Evolutionary conservation across 163 green algal species (phyloP).

Genomic region (Picocystis sp.): DNA sequence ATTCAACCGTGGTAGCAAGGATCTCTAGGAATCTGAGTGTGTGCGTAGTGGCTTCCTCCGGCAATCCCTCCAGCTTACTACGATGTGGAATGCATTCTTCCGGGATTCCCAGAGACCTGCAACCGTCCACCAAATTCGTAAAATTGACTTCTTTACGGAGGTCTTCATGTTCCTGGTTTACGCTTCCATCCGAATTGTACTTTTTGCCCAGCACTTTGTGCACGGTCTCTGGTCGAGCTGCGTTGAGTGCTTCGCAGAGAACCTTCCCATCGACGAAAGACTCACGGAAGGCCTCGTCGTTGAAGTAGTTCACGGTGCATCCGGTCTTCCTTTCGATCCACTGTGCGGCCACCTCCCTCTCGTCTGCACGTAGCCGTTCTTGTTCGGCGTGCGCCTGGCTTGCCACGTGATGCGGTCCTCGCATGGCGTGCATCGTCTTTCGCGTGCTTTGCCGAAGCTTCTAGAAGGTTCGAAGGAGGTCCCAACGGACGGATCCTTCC

Average conservation of each 20-base stretch:
- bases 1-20: neutral
- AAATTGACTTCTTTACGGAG: conserved; percentile 31
- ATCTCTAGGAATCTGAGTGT: neutral
- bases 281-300: conserved; percentile 33
- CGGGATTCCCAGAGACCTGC: conserved; percentile 21
- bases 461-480: too few relatives aligned
- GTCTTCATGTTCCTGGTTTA: conserved; percentile 7
- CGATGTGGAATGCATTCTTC: conserved; percentile 29
- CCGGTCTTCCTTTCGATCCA: conserved; percentile 31
- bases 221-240: conserved; percentile 22
- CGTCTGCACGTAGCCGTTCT: conserved; percentile 3
- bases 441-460: too few relatives aligned
- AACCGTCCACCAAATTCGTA: conserved; percentile 28
- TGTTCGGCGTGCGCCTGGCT: too few relatives aligned
- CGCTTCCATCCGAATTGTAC: conserved; percentile 15
- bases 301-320: conserved; percentile 19
- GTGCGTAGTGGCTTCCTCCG: conserved; percentile 8
- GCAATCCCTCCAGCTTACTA: conserved; percentile 25
- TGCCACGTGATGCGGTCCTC: too few relatives aligned
- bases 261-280: conserved; percentile 34
- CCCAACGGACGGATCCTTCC: too few relatives aligned
- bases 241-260: conserved; percentile 38
- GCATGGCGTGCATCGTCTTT: too few relatives aligned
- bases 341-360: conserved; percentile 25
- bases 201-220: neutral